Base-by-base conservation (phyloP, 331 rosid species). In the Ulmus americana region DNA sequence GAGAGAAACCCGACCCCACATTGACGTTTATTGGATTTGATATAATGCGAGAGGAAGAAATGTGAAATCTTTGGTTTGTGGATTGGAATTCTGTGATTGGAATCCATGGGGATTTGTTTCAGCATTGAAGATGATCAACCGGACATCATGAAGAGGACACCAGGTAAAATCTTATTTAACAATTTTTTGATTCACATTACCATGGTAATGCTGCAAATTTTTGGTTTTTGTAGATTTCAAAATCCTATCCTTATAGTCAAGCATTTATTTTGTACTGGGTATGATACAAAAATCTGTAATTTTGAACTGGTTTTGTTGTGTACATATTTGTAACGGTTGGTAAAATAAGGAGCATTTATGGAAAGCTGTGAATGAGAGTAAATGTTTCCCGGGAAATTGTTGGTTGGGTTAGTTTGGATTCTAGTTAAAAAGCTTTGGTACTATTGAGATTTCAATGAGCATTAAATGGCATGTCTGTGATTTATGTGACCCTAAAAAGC, bases 101-200 rank as follows among this genome's bases (percentile, higher is more conserved):
- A 64, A 68, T 72, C 83, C 81, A 90, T 87, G 97, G 97, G 97
- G 84, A 78, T 78, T 83, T 90, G 95, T 83, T 85, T 87, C 70
- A 90, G 95, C 79, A 80, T 82, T 51, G 85, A 83, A 59, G 76
- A 84, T 11, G 40, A 59, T n/a, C 78, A 51, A 6, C 74, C 40
- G 5, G 59, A 74, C 14, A 60, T 63, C 39, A 12, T 44, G 51
- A 64, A 42, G 38, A 67, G 39, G 20, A 59, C 28, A 47, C 63
- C 66, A 58, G 84, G 78, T 79, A 61, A 16, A 28, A 28, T 41
- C 16, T 28, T 39, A 22, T 40, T 11, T 1, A 22, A 9, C 2
- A 12, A 13, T 13, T 5, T 39, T 1, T 9, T 46, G 50, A 28
- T 28, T 28, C 35, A 28, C 35, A 28, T 28, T 28, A 28, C 35